Conservation (phyloP, 2,329 filamentous ascomycete species). For the Verticillium nonalfalfae region DNA sequence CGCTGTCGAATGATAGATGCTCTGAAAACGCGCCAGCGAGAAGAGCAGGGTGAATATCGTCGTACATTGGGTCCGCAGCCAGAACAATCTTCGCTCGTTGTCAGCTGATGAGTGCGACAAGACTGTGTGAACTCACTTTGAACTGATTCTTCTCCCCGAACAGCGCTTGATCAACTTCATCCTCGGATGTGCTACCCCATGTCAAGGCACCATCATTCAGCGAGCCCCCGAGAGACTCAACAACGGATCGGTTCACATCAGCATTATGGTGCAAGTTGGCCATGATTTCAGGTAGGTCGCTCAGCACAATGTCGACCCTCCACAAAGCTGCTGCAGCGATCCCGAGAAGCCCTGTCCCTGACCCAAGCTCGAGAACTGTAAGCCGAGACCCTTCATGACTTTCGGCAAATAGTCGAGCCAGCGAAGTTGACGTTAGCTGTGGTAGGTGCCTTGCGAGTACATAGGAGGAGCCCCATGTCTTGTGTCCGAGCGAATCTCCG, state of each 20-base stretch:
- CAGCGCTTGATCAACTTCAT: slow-evolving; percentile 34
- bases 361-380: slow-evolving; percentile 69
- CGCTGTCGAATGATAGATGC: slow-evolving; percentile 52
- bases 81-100: slow-evolving; percentile 56
- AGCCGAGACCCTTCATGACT: slow-evolving; percentile 21
- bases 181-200: slow-evolving; percentile 53
- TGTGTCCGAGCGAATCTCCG: slow-evolving; percentile 81
- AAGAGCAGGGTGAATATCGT: slow-evolving; percentile 70
- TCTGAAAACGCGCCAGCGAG: slow-evolving; percentile 63
- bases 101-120: neutral
- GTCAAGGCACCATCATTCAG: slow-evolving; percentile 63
- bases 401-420: slow-evolving; percentile 38
- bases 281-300: slow-evolving; percentile 79
- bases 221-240: slow-evolving; percentile 48
- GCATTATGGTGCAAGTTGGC: slow-evolving; percentile 74
- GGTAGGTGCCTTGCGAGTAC: slow-evolving; percentile 70
- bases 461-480: slow-evolving; percentile 93
- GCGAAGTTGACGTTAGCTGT: slow-evolving; percentile 32
- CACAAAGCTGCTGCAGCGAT: slow-evolving; percentile 74
- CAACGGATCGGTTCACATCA: slow-evolving; percentile 50
- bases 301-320: slow-evolving; percentile 62
- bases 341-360: slow-evolving; percentile 87
- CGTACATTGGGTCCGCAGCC: slow-evolving; percentile 83
- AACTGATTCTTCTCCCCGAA: slow-evolving; percentile 45
- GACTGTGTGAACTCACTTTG: slow-evolving; percentile 26